Conservation (phyloP, 768 basidiomycete species). For the Candolleomyces aberdarensis region DNA sequence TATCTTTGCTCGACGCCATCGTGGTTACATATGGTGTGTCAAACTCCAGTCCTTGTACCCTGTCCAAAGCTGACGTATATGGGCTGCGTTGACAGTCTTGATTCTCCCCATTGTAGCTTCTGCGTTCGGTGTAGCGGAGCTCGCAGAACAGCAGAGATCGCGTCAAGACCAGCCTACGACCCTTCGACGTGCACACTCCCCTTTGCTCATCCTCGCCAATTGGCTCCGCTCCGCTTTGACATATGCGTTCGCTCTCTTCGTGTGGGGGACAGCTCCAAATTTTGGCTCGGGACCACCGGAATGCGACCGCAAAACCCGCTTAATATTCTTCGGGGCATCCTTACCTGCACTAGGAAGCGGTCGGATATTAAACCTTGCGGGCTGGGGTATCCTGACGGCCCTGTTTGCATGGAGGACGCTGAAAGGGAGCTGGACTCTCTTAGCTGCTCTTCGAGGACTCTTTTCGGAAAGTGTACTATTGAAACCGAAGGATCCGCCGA, state of each 20-base stretch:
- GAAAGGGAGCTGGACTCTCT: constrained; percentile 15
- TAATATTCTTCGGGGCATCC: constrained; percentile 25
- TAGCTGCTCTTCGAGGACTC: constrained; percentile 16
- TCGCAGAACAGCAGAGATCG: constrained; percentile 2
- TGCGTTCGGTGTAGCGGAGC: constrained; percentile 21
- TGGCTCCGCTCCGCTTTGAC: constrained; percentile 25
- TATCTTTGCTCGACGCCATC: constrained; percentile 23
- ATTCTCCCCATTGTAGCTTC: constrained; percentile 22
- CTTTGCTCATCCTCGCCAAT: constrained; percentile 22
- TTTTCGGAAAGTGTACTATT: constrained; percentile 17
- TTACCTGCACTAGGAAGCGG: constrained; percentile 21
- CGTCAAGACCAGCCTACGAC: constrained; percentile 13
- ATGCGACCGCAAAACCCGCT: constrained; percentile 19
- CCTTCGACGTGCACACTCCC: constrained; percentile 19
- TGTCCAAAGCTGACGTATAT: neutral
- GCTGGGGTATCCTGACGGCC: constrained; percentile 18
- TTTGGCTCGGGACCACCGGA: constrained; percentile 16
- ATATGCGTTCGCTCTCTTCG: constrained; percentile 23
- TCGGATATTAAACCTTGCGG: constrained; percentile 16
- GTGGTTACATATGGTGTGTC: constrained; percentile 22
- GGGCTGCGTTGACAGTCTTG: constrained; percentile 12
- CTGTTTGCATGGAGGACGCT: constrained; percentile 17
- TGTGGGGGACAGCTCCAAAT: constrained; percentile 21
- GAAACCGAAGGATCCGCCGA: constrained; percentile 16
- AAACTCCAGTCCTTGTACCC: neutral